phyloP scores from a whole-genome alignment of 2,329 filamentous ascomycete genomes.

The Cladosporium austrohemisphaericum region DNA sequence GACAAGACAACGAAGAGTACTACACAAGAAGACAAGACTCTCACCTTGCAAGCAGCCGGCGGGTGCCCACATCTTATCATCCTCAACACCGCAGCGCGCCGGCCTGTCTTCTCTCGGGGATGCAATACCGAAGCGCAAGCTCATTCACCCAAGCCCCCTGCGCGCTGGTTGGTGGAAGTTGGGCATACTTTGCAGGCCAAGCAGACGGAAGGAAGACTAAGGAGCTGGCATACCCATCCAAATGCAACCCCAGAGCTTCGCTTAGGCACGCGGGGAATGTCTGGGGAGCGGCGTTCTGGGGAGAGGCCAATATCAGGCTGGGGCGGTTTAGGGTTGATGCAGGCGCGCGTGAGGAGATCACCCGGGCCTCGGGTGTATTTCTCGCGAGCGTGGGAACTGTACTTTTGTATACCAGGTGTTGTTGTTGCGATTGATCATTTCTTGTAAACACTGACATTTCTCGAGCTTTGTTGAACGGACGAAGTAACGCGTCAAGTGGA shows the following conservation, averaged over 20 bases:
- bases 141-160: background rate
- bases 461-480: background rate
- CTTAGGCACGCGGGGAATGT: slow-evolving; percentile 3
- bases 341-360: background rate
- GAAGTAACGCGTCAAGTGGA: too few species aligned
- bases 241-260: slow-evolving; percentile 8
- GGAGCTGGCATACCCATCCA: background rate
- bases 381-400: background rate
- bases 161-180: slow-evolving; percentile 8
- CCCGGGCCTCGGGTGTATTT: slow-evolving; percentile 9
- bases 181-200: slow-evolving; percentile 9
- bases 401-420: background rate
- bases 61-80: slow-evolving; percentile 14
- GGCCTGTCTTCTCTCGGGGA: background rate
- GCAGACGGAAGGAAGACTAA: slow-evolving; percentile 14
- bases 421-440: background rate
- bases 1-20: too few species aligned
- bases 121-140: slow-evolving; percentile 8
- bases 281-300: slow-evolving; percentile 9
- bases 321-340: slow-evolving; percentile 1
- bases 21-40: background rate
- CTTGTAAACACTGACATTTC: background rate
- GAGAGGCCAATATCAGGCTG: background rate
- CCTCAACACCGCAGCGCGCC: background rate
- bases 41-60: background rate